Evolutionary conservation across 2,329 filamentous ascomycete species (phyloP).

Genomic region (Talaromyces pinophilus): DNA sequence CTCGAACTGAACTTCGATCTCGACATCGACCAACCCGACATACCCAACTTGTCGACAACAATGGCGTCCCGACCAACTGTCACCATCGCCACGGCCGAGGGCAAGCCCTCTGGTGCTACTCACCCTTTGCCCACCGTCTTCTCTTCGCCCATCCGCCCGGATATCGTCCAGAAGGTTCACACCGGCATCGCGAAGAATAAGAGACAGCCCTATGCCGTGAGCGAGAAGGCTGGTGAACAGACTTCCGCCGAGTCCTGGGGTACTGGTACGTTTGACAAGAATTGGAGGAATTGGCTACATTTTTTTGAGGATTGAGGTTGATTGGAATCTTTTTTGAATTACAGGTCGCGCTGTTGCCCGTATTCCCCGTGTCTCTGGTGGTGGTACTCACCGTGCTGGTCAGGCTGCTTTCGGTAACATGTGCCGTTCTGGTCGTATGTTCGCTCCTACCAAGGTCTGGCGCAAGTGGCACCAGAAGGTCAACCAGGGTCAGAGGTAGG

Average conservation of each 20-base stretch:
- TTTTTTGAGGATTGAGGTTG: conserved; percentile 18
- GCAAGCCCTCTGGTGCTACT: conserved; percentile 83
- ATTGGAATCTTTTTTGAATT: conserved; percentile 13
- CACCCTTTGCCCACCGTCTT: conserved; percentile 96
- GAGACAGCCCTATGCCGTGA: conserved; percentile 98
- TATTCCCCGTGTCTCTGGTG: conserved; percentile 99
- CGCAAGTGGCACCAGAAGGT: conserved; percentile 99
- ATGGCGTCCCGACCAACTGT: conserved; percentile 98
- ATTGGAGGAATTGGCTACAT: conserved; percentile 1
- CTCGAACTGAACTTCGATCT: conserved; percentile 31
- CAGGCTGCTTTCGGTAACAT: conserved; percentile 99
- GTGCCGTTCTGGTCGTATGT: conserved; percentile 99
- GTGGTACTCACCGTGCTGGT: conserved; percentile 99
- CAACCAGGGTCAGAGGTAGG: conserved; percentile 96
- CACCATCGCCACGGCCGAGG: conserved; percentile 95
- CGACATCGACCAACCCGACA: conserved; percentile 41
- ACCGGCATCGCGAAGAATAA: conserved; percentile 99
- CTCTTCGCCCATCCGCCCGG: conserved; percentile 93
- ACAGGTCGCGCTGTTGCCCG: conserved; percentile 96
- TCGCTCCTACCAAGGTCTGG: conserved; percentile 99
- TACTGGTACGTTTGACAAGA: conserved; percentile 72
- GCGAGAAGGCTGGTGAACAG: conserved; percentile 99
- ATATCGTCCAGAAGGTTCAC: conserved; percentile 96
- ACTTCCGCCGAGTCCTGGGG: conserved; percentile 99
- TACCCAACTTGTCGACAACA: conserved; percentile 51